Evolutionary conservation across 306 rosid genomes (phyloP), one percentile per base, ranked within the genome.

Genomic region (Vicia faba): DNA sequence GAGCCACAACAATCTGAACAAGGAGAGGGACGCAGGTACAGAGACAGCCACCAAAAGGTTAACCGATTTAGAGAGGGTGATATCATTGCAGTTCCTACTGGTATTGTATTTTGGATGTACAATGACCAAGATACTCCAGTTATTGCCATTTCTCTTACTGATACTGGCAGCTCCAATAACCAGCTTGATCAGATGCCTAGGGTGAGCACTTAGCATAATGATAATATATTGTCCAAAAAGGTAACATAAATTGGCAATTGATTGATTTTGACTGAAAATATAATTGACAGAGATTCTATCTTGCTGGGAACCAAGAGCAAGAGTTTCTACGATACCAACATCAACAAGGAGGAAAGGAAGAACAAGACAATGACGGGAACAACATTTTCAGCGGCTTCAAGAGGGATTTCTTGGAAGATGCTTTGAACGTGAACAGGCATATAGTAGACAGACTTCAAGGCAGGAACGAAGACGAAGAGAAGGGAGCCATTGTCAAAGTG

Each of bases 241-340:
- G 11, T 39, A 11, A 11, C 11, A 11, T 39, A 11, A 4, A 39
- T 10, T 39, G 28, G 28, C 28, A 25, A 25, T 25, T 25, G 28
- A 1, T 25, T 25, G 23, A 3, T 25, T 25, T 25, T 25, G 4
- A 25, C 4, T 39, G 9, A 8, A n/a, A n/a, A 2, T 39, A 19
- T 50, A n/a, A 1, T 50, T 50, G 57, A 49, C 50, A 87, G 97
- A 79, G 78, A 53, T 91, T 91, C 80, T 84, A 86, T 38, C 79
- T 91, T 0, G 86, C 93, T 1, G 93, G 93, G 2, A 91, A 84
- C 68, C 96, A 75, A 2, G 80, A 75, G 51, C 70, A 75, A 40
- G 80, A 75, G 70, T 75, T 75, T 15, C 11, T 61, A 19, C 31
- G 38, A 33, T 68, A 75, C 16, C 68, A 46, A 12, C 64, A 71